Base-by-base conservation (phyloP, 225 moss, liverwort and hornwort species). In the Ulota crispa region DNA sequence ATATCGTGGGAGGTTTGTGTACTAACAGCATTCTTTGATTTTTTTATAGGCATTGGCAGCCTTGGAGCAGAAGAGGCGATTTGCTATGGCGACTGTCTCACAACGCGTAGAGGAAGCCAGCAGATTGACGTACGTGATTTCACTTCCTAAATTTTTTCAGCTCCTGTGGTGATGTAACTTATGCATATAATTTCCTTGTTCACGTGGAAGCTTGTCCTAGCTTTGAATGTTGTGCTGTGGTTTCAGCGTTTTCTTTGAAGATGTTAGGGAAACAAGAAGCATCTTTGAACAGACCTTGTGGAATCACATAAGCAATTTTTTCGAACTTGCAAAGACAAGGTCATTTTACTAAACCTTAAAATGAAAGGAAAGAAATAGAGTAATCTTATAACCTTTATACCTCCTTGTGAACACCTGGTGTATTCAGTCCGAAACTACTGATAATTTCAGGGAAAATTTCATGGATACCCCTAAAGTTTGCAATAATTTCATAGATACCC, bases 161-260 rank as follows among this genome's bases (percentile, higher is more conserved):
- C 13, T 74, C 32, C 34, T 63, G 1, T 45, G 5, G 9, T 53
- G 36, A 59, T 39, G 16, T 64, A n/a, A n/a, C n/a, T n/a, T n/a
- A 16, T 43, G 37, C 4, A 36, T 54, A 2, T 24, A 41, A 31
- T 45, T 9, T 34, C 0, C 32, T 1, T 64, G 31, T 68, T 78
- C 20, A 55, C 0, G 0, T 50, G 1, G 10, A 63, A 28, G 8
- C 26, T 57, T 28, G 1, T 56, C 20, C 9, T 1, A 68, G 7
- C 1, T 61, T 27, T 14, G 39, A 19, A 31, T 14, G 32, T 41
- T 72, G 9, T 59, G 36, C 26, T 66, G 32, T 45, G n/a, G 36
- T 85, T 68, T 56, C 88, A 96, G 94, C 27, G 91, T 88, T 63
- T 96, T 93, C 57, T 96, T 96, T 82, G 95, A 96, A 79, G 95